Percentiles rank a stretch among this genome's conserved stretches.
Evolutionary conservation across 2,329 filamentous ascomycete genomes (phyloP).

Genomic region (Ophiostoma novo-ulmi): DNA sequence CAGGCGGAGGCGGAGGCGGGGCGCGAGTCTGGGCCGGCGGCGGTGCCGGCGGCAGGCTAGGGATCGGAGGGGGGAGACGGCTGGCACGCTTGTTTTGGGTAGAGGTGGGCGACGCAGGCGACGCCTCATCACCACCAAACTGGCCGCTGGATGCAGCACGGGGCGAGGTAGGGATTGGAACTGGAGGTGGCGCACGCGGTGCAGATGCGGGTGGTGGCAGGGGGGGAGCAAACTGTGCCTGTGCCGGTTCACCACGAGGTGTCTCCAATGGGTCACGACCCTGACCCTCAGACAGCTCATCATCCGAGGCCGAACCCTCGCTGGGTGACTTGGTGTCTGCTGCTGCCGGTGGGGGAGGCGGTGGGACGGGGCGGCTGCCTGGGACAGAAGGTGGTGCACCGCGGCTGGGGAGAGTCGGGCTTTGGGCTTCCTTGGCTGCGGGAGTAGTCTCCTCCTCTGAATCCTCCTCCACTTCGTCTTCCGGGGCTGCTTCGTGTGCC

Average conservation of each 20-base stretch:
- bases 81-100: constrained; percentile 50
- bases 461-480: constrained; percentile 32
- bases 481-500: constrained; percentile 26
- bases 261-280: constrained; percentile 41
- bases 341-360: constrained; percentile 49
- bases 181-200: constrained; percentile 35
- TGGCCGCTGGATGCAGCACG: constrained; percentile 37
- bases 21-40: constrained; percentile 53
- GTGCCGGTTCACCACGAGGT: constrained; percentile 37
- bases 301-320: constrained; percentile 79
- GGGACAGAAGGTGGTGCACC: constrained; percentile 42
- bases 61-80: constrained; percentile 56
- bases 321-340: constrained; percentile 59
- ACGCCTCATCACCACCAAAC: constrained; percentile 35
- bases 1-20: constrained; percentile 62
- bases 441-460: constrained; percentile 34
- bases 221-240: constrained; percentile 35
- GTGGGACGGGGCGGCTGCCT: constrained; percentile 49
- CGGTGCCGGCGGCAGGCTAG: constrained; percentile 46
- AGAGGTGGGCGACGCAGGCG: constrained; percentile 36
- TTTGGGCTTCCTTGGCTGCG: constrained; percentile 31
- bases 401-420: constrained; percentile 32
- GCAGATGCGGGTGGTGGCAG: constrained; percentile 46
- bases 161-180: constrained; percentile 34
- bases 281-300: constrained; percentile 63